Evolutionary conservation across 2,329 filamentous ascomycete genomes (phyloP).

Genomic region (Pezicula neosporulosa): DNA sequence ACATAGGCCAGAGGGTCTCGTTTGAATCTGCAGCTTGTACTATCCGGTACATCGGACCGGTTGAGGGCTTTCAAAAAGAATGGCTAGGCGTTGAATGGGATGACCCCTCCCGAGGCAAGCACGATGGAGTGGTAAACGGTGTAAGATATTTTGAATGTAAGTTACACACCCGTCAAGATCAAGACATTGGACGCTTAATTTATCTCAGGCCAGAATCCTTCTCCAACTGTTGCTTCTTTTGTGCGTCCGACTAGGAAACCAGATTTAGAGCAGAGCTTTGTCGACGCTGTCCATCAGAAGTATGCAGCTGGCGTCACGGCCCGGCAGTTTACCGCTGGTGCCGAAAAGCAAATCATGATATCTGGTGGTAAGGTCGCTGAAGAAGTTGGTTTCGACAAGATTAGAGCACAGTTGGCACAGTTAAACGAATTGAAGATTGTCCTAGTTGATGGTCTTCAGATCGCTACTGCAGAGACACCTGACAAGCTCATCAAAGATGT

Average conservation of each 20-base stretch:
- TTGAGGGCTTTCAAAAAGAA: conserved; percentile 52
- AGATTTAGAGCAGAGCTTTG: conserved; percentile 68
- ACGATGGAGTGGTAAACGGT: conserved; percentile 79
- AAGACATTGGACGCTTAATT: neutral
- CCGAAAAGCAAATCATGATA: conserved; percentile 57
- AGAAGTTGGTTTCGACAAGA: conserved; percentile 94
- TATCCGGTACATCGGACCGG: conserved; percentile 75
- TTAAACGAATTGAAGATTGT: conserved; percentile 76
- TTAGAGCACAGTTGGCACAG: conserved; percentile 73
- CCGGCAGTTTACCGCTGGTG: conserved; percentile 20
- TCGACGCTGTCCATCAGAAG: conserved; percentile 77
- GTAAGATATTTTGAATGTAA: conserved; percentile 80
- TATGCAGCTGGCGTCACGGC: conserved; percentile 63
- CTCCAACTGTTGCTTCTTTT: conserved; percentile 78
- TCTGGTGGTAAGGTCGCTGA: conserved; percentile 79
- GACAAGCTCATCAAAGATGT: conserved; percentile 42
- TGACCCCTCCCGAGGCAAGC: conserved; percentile 80
- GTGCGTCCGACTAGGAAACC: conserved; percentile 71
- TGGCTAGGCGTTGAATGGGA: conserved; percentile 99
- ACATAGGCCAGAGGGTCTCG: conserved; percentile 73
- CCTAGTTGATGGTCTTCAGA: conserved; percentile 73
- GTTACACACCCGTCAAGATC: conserved; percentile 15
- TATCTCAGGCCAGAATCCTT: conserved; percentile 51
- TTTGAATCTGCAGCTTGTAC: conserved; percentile 78
- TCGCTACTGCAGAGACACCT: conserved; percentile 40